Percentiles rank a stretch among this genome's conserved stretches.
These are phyloP conservation scores for Syzygium grande DNA, from an alignment of 345 rosid genomes.

Conservation along the genomic window DNA sequence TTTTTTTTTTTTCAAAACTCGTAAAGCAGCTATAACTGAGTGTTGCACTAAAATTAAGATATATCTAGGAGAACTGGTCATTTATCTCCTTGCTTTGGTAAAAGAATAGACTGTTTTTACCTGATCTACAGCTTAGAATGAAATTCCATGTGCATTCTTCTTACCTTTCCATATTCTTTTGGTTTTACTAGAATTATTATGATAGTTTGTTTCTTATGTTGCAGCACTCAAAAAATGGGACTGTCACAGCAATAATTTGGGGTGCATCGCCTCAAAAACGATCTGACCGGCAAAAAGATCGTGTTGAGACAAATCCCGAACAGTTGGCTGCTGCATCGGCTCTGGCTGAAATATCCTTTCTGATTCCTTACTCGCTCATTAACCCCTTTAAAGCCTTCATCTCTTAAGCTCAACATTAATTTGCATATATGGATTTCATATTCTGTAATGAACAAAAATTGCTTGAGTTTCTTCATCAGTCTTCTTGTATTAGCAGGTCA, in stretches of 20 bases:
- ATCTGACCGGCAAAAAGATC: constrained; percentile 90
- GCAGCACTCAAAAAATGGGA: constrained; percentile 68
- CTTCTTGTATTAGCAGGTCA: neutral
- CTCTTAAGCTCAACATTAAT: neutral
- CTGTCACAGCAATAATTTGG: constrained; percentile 82
- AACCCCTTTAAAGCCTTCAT: neutral
- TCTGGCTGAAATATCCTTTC: constrained; percentile 95
- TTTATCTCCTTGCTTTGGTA: neutral
- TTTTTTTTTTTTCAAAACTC: neutral
- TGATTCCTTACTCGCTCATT: neutral
- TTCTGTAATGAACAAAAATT: neutral
- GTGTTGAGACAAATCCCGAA: constrained; percentile 98
- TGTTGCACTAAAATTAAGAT: neutral
- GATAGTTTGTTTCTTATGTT: constrained; percentile 9
- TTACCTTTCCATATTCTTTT: neutral
- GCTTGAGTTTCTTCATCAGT: neutral
- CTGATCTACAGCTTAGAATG: neutral
- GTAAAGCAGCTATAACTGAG: neutral
- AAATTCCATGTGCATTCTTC: neutral
- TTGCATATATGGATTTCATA: neutral
- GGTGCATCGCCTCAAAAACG: constrained; percentile 97
- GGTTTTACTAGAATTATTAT: neutral
- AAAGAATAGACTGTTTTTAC: neutral
- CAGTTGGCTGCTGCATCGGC: constrained; percentile 99
- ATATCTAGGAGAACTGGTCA: neutral